A percentile compares a stretch with the other conserved stretches of the same genome.
Evolutionary conservation across 139 green algal species (phyloP).

Genomic region (Desmodesmus armatus): DNA sequence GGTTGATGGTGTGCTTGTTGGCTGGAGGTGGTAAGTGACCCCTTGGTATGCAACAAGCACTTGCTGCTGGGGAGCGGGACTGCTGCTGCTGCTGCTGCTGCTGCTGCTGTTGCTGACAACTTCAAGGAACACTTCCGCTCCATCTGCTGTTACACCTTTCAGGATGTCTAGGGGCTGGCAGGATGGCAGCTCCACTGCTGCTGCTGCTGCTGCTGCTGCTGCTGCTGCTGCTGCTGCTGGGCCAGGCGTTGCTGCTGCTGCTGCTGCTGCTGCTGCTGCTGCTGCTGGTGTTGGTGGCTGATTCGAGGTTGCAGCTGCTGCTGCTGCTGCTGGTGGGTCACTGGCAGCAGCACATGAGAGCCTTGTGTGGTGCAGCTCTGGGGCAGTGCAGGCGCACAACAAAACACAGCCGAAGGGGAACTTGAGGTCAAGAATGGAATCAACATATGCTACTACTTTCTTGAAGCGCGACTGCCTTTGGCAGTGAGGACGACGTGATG

Average conservation of each 20-base stretch:
- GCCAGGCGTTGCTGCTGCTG: conserved; percentile 12
- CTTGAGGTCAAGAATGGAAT: no score
- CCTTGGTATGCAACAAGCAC: conserved; percentile 2
- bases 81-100: not conserved
- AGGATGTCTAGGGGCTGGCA: conserved; percentile 29
- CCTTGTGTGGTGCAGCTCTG: no score
- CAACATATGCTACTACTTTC: no score
- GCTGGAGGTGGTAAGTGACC: conserved; percentile 12
- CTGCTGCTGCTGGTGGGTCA: not conserved
- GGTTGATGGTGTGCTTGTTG: no score
- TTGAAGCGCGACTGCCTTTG: no score
- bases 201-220: not conserved
- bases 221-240: conserved; percentile 6
- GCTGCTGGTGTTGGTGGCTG: not conserved
- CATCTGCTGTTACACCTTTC: conserved; percentile 13
- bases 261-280: not conserved
- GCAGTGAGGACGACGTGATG: no score
- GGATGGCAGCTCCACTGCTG: conserved; percentile 6
- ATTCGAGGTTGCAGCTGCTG: not conserved
- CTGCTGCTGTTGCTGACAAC: conserved; percentile 28
- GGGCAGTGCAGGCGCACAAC: no score
- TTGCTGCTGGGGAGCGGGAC: not conserved
- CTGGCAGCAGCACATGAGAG: not conserved
- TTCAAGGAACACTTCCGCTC: conserved; percentile 16
- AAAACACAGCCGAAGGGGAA: no score